A percentile compares a stretch with the other conserved stretches of the same genome.
Conservation (phyloP, 192 early-diverging fungal genomes). For the Phlyctochytrium bullatum region DNA sequence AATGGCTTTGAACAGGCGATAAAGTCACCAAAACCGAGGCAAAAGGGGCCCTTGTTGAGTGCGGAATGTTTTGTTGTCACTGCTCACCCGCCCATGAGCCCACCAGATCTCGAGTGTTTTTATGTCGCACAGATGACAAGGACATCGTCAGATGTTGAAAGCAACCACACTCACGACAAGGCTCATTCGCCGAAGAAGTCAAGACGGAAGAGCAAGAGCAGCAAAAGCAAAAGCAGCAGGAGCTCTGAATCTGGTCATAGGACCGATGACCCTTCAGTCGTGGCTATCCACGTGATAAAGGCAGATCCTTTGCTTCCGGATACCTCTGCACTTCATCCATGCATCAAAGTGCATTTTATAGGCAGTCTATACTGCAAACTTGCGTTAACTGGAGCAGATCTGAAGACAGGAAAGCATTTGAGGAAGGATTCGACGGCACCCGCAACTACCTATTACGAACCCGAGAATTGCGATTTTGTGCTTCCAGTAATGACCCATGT, state of each 20-base stretch:
- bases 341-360: slow-evolving; percentile 39
- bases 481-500: slow-evolving; percentile 44
- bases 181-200: not conserved
- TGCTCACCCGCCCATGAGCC: no score
- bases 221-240: no score
- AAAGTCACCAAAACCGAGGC: no score
- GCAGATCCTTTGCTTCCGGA: slow-evolving; percentile 37
- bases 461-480: slow-evolving; percentile 29
- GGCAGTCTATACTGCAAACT: slow-evolving; percentile 15
- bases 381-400: slow-evolving; percentile 1
- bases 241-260: not conserved
- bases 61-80: no score
- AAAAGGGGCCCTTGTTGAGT: no score
- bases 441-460: slow-evolving; percentile 33
- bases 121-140: no score
- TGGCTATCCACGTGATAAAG: slow-evolving; percentile 6
- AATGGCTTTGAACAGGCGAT: no score
- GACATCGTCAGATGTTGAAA: no score
- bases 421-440: slow-evolving; percentile 12
- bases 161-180: not conserved
- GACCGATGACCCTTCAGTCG: slow-evolving; percentile 7
- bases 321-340: slow-evolving; percentile 28
- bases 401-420: slow-evolving; percentile 25
- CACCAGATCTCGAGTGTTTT: no score
- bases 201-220: slow-evolving; percentile 1